Evolutionary conservation across 768 basidiomycete species (phyloP).

Genomic region (Podaxis sp.): DNA sequence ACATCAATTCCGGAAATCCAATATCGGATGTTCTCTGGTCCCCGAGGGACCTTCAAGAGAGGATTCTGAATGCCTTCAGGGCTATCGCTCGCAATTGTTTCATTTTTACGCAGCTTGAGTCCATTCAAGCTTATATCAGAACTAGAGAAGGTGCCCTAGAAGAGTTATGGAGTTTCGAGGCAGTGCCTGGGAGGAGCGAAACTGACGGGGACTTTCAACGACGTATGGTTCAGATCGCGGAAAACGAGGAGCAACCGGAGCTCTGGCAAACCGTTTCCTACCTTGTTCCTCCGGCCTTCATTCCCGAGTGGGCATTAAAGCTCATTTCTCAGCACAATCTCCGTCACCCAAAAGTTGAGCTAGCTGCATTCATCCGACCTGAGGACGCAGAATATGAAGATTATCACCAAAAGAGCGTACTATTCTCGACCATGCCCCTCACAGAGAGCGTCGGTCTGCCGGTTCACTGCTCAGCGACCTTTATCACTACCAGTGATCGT

Average conservation of each 20-base stretch:
- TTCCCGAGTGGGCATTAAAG: not conserved
- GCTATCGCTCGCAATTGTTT: slow-evolving; percentile 4
- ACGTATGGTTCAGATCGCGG: slow-evolving; percentile 4
- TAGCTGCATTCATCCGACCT: slow-evolving; percentile 11
- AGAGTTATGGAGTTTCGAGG: not conserved
- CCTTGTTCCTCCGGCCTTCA: not conserved
- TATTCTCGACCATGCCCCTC: slow-evolving; percentile 47
- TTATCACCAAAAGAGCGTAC: slow-evolving; percentile 18
- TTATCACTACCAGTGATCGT: slow-evolving; percentile 46
- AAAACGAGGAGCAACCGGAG: not conserved
- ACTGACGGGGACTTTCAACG: not conserved
- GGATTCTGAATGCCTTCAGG: slow-evolving; percentile 4
- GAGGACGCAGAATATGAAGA: slow-evolving; percentile 6
- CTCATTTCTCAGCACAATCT: not conserved
- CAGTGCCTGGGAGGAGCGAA: not conserved
- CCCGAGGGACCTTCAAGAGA: not conserved
- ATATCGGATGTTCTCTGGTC: slow-evolving; percentile 1
- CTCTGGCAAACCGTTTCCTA: slow-evolving; percentile 9
- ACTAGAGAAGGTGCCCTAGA: not conserved
- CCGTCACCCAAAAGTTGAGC: slow-evolving; percentile 1
- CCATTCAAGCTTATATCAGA: not conserved
- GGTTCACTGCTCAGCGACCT: slow-evolving; percentile 46
- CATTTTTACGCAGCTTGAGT: slow-evolving; percentile 7
- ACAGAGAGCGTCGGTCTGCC: slow-evolving; percentile 39
- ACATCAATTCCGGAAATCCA: not conserved